These are phyloP conservation scores for Paecilomyces niveus DNA, from an alignment of 2,329 filamentous ascomycete species.

Conservation along the genomic window DNA sequence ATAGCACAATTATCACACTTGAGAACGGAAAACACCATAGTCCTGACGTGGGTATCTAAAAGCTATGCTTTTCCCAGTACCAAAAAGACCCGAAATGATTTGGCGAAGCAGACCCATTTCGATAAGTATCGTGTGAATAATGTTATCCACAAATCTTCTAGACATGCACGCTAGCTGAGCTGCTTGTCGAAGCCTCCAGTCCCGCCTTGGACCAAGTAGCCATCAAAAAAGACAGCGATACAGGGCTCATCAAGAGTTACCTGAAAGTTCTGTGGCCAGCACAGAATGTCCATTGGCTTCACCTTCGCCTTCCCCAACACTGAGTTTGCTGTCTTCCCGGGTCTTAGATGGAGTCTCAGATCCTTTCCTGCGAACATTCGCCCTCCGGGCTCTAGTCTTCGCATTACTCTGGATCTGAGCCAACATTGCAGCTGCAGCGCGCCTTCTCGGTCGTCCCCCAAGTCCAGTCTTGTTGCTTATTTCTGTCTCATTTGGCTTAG, in stretches of 20 bases:
- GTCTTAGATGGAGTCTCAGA: not conserved
- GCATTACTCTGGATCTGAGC: constrained; percentile 13
- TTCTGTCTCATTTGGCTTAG: not conserved
- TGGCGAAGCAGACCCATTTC: no score
- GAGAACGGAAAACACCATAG: not conserved
- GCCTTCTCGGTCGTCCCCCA: constrained; percentile 15
- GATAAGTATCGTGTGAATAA: no score
- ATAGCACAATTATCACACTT: not conserved
- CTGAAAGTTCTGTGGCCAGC: not conserved
- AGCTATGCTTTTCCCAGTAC: not conserved
- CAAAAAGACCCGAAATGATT: not conserved
- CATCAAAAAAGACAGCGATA: not conserved
- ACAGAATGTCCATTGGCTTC: not conserved
- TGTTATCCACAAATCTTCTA: no score
- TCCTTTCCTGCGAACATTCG: constrained; percentile 10
- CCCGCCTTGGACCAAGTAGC: not conserved
- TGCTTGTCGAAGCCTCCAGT: not conserved
- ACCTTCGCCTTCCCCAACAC: not conserved
- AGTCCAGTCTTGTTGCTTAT: constrained; percentile 3
- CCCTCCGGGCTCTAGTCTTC: constrained; percentile 11
- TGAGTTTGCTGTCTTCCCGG: not conserved
- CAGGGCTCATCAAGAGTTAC: not conserved
- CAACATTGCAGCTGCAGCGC: constrained; percentile 14
- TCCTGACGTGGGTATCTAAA: not conserved
- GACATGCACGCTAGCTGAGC: not conserved